Evolutionary conservation across 768 basidiomycete genomes (phyloP), one percentile per base, ranked within the genome.

Genomic region (Auriscalpium vulgare): DNA sequence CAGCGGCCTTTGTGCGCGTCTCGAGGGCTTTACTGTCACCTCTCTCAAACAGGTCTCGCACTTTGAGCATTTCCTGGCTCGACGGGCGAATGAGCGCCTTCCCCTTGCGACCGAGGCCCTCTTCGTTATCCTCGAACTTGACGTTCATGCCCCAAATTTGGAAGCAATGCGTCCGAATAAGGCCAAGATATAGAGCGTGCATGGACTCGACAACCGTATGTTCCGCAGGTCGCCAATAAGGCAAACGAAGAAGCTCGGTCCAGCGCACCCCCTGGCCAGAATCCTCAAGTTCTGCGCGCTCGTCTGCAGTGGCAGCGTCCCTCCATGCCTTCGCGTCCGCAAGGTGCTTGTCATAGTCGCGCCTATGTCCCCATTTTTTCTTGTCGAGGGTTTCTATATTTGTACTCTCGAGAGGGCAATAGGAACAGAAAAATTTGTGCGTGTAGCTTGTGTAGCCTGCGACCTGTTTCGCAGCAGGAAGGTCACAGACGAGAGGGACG

Each of bases 151-250:
- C 57, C 49, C 51, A 62, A 2, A 63, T n/a, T 10, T 53, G 54
- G 37, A 47, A 23, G 48, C 62, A 62, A 48, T 64, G 63, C 9
- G 53, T 52, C 21, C 54, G 37, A 1, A 64, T 51, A 11, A 38
- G 17, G 1, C 63, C 60, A 23, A 67, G 44, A 16, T 60, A 57
- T 1, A 67, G 46, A 11, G 44, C 47, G 51, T 72, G 71, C 71
- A 72, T 72, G 10, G 65, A 47, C 34, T 72, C 71, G n/a, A 69
- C 51, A 7, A 66, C 55, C 10, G 63, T 45, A 37, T 61, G 63
- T 3, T 10, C 38, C 0, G 62, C 55, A 4, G 68, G 65, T 19
- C 67, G 52, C 59, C 69, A 72, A 46, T 72, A 71, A 9, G 68
- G 62, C 10, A 72, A 62, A 2, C 61, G 35, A 4, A 67, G 60